Evolutionary conservation across 306 rosid species (phyloP), one percentile per base, ranked within the genome.

Genomic region (Casuarina cunninghamiana): DNA sequence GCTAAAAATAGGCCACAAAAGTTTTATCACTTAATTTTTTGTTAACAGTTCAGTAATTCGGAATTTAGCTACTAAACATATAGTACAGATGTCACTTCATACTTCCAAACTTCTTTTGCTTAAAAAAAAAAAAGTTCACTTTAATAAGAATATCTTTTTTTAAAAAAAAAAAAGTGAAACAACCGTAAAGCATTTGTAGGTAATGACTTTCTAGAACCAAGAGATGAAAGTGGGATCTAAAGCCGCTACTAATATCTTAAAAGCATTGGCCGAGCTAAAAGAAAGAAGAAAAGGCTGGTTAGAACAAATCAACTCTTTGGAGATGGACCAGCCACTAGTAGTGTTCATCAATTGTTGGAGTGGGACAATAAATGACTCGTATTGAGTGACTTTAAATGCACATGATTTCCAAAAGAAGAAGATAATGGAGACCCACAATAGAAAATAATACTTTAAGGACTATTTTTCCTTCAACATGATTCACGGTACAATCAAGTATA

Each of bases 401-500:
- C 54, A 80, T 68, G 68, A 78, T 83, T 80, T 62, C 63, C 71
- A 35, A 77, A 55, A 62, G 72, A 61, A 71, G 63, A 71, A 75
- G 83, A 77, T 51, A 12, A 42, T 5, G 38, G 38, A 58, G 88
- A 68, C 79, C 91, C 89, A 83, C 81, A 65, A 44, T 43, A 50
- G 32, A 5, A 38, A 50, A 75, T 58, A 12, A 44, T 35, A 38
- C 78, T 66, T 26, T 0, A 26, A 26, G 32, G 32, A 26, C 32
- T 26, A 26, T 26, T 26, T 26, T 26, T 26, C 32, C 32, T 26
- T 26, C 32, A 26, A 26, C 32, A 26, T 26, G 32, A 26, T 26
- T 26, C 32, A 26, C 32, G 32, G 32, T 1, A 26, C 32, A 26
- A 26, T 26, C 32, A 26, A 26, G 32, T 26, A 26, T 26, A 26